Evolutionary conservation across 2,329 filamentous ascomycete genomes (phyloP).

Genomic region (Colletotrichum paranaense): DNA sequence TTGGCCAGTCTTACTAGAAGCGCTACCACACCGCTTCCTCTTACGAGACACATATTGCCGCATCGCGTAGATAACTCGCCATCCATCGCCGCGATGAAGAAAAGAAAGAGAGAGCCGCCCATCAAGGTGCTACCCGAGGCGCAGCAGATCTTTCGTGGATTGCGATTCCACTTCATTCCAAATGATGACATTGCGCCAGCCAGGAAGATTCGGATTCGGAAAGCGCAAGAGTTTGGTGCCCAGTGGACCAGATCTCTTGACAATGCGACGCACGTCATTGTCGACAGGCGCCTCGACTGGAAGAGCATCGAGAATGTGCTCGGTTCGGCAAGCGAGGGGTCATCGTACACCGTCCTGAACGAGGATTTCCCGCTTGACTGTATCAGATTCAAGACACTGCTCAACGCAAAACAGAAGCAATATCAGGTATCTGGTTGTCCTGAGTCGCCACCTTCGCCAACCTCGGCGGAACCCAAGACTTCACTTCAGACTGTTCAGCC

Average conservation of each 20-base stretch:
- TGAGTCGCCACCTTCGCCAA: slow-evolving; percentile 13
- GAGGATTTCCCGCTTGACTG: slow-evolving; percentile 78
- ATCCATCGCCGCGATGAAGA: slow-evolving; percentile 46
- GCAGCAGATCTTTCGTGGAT: slow-evolving; percentile 67
- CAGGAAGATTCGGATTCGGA: slow-evolving; percentile 78
- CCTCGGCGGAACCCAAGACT: slow-evolving; percentile 34
- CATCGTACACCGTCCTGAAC: slow-evolving; percentile 67
- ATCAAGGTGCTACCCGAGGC: slow-evolving; percentile 61
- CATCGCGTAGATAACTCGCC: slow-evolving; percentile 20
- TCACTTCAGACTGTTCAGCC: slow-evolving; percentile 43
- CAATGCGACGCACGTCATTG: slow-evolving; percentile 80
- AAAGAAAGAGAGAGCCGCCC: slow-evolving; percentile 57
- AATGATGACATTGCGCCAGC: slow-evolving; percentile 78
- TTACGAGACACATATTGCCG: slow-evolving; percentile 30
- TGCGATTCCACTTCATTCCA: slow-evolving; percentile 83
- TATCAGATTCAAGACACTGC: slow-evolving; percentile 65
- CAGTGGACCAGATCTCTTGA: slow-evolving; percentile 71
- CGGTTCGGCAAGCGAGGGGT: slow-evolving; percentile 44
- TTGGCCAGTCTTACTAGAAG: slow-evolving; percentile 33
- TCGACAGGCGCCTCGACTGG: slow-evolving; percentile 76
- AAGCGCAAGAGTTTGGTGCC: slow-evolving; percentile 80
- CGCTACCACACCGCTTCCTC: slow-evolving; percentile 45
- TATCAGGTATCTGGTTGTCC: slow-evolving; percentile 69
- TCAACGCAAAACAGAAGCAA: slow-evolving; percentile 68
- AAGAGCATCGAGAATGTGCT: slow-evolving; percentile 71